Evolutionary conservation across 2,329 filamentous ascomycete species (phyloP).

Genomic region (Grosmannia penicillata): DNA sequence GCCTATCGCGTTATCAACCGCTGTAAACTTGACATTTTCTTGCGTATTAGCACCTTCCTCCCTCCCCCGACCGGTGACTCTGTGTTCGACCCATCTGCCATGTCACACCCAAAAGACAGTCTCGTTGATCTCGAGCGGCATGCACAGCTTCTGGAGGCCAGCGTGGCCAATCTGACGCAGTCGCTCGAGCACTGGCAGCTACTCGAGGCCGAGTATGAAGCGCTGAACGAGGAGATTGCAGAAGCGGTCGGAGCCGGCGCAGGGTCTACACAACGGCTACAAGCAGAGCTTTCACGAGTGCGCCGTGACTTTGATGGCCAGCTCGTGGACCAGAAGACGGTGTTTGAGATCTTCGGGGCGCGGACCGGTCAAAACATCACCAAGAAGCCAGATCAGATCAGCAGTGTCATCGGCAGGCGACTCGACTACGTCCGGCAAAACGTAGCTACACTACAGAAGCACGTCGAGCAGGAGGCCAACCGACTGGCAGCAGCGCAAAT

Average conservation of each 20-base stretch:
- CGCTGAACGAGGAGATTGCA: constrained; percentile 64
- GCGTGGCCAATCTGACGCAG: constrained; percentile 56
- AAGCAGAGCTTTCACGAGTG: constrained; percentile 41
- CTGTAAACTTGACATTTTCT: too few species aligned
- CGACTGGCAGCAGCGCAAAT: constrained; percentile 51
- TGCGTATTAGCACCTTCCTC: too few species aligned
- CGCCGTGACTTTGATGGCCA: constrained; percentile 45
- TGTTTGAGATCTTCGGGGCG: constrained; percentile 31
- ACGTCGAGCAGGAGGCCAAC: constrained; percentile 53
- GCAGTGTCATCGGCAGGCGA: constrained; percentile 54
- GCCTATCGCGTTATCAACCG: too few species aligned
- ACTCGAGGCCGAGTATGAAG: constrained; percentile 85
- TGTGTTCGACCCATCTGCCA: too few species aligned
- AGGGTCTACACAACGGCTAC: constrained; percentile 18
- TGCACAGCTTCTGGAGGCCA: constrained; percentile 59
- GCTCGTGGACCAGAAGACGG: constrained; percentile 43
- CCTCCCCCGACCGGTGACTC: too few species aligned
- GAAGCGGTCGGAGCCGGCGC: not conserved
- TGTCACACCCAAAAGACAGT: constrained; percentile 30
- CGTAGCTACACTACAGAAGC: constrained; percentile 56
- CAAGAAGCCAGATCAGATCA: constrained; percentile 46
- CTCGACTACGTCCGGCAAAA: constrained; percentile 86
- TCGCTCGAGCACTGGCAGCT: constrained; percentile 77
- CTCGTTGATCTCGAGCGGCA: constrained; percentile 61
- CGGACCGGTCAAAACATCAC: constrained; percentile 17